Evolutionary conservation across 2,329 filamentous ascomycete genomes (phyloP).

Genomic region (Emergomyces africanus): DNA sequence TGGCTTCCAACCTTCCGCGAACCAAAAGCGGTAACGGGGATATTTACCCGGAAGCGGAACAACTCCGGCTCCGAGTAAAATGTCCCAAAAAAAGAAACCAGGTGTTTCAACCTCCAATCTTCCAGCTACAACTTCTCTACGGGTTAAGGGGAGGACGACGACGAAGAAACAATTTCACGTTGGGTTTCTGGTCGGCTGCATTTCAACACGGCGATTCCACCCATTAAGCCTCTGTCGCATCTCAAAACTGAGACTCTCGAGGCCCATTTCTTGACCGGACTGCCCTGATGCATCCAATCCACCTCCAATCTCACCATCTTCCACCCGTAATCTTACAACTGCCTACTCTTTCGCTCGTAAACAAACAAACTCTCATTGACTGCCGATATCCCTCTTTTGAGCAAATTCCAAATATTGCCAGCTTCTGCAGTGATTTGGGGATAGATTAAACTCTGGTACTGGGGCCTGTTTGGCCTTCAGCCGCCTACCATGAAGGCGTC

Average conservation of each 20-base stretch:
- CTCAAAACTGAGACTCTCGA: neutral
- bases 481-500: slow-evolving; percentile 25
- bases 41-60: slow-evolving; percentile 1
- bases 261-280: neutral
- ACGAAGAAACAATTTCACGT: neutral
- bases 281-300: neutral
- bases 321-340: neutral
- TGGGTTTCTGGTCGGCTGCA: neutral
- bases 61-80: slow-evolving; percentile 1
- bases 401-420: neutral
- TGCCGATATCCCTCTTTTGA: neutral
- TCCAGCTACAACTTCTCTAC: too few species aligned
- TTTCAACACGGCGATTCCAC: neutral
- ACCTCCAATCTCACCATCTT: neutral
- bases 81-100: slow-evolving; percentile 7
- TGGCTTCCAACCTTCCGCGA: slow-evolving; percentile 1
- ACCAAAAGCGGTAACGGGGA: neutral
- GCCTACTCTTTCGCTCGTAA: neutral
- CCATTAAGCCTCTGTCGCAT: neutral
- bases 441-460: neutral
- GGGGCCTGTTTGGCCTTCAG: slow-evolving; percentile 10
- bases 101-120: neutral
- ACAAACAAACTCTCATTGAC: neutral
- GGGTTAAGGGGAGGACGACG: neutral
- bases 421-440: neutral